Conservation (phyloP, 768 basidiomycete genomes). For the Boletus fagicola region DNA sequence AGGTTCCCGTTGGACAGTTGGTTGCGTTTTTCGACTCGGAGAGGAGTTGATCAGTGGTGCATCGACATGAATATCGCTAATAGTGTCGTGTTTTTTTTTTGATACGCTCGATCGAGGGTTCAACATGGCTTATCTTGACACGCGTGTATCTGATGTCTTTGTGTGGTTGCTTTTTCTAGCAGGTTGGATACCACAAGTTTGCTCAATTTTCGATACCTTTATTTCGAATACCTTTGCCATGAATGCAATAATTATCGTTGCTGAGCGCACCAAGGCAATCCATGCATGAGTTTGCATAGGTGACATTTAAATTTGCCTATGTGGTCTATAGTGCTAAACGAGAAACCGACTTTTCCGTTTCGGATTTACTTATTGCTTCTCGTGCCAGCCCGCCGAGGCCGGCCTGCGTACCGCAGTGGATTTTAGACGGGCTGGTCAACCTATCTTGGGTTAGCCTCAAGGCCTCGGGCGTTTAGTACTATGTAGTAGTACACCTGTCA, state of each 20-base stretch:
- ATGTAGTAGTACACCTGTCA: neutral
- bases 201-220: neutral
- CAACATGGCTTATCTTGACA: neutral
- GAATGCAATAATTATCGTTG: neutral
- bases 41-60: conserved; percentile 7
- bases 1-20: conserved; percentile 72
- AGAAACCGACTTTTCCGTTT: too few species aligned
- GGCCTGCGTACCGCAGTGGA: too few species aligned
- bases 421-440: too few species aligned
- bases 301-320: too few species aligned
- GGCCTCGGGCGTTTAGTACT: too few species aligned
- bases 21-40: conserved; percentile 78
- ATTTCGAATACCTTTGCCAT: neutral
- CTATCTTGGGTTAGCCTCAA: too few species aligned
- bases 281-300: too few species aligned
- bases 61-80: neutral
- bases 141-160: neutral
- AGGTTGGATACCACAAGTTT: neutral
- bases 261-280: too few species aligned
- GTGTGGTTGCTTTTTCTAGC: neutral
- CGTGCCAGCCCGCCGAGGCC: too few species aligned
- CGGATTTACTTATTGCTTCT: too few species aligned
- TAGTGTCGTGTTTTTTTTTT: neutral
- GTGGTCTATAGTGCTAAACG: too few species aligned
- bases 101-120: neutral